A percentile compares a stretch with the other conserved stretches of the same genome.
phyloP scores from a whole-genome alignment of 2,329 filamentous ascomycete genomes.

The Fusarium sp. region DNA sequence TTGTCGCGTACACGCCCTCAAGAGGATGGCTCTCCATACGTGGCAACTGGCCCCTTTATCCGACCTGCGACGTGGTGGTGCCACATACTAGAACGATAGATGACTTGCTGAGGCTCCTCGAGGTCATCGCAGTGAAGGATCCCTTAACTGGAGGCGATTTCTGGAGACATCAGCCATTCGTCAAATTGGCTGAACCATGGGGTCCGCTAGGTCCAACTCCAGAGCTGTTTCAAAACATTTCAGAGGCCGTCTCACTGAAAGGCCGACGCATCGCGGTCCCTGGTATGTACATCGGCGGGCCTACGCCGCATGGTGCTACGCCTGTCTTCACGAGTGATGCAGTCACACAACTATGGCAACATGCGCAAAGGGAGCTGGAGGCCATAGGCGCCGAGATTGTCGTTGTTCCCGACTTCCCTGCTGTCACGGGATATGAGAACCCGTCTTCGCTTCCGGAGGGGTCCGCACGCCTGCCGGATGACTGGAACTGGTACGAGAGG shows the following conservation, averaged over 20 bases:
- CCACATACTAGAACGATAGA: slow-evolving; percentile 62
- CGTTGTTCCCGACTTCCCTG: slow-evolving; percentile 52
- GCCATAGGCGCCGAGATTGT: slow-evolving; percentile 6
- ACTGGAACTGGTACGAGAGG: slow-evolving; percentile 56
- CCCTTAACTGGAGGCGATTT: background rate
- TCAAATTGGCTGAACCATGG: background rate
- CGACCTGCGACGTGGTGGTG: slow-evolving; percentile 65
- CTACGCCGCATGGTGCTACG: slow-evolving; percentile 37
- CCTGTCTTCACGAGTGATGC: background rate
- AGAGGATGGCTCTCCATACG: slow-evolving; percentile 62
- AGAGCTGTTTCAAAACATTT: background rate
- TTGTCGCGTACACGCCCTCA: slow-evolving; percentile 66
- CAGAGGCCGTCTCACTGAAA: background rate
- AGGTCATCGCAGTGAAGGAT: slow-evolving; percentile 52
- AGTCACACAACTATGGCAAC: background rate
- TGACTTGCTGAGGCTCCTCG: slow-evolving; percentile 62
- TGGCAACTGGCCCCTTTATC: slow-evolving; percentile 66
- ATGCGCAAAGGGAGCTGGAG: background rate
- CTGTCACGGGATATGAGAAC: slow-evolving; percentile 60
- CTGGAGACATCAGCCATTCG: background rate
- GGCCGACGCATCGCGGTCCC: background rate
- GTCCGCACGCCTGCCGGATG: slow-evolving; percentile 44
- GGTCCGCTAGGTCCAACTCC: background rate
- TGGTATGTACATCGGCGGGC: background rate
- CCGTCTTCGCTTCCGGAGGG: slow-evolving; percentile 53